Evolutionary conservation across 306 rosid species (phyloP), one percentile per base, ranked within the genome.

Genomic region (Astragalus membranaceus): DNA sequence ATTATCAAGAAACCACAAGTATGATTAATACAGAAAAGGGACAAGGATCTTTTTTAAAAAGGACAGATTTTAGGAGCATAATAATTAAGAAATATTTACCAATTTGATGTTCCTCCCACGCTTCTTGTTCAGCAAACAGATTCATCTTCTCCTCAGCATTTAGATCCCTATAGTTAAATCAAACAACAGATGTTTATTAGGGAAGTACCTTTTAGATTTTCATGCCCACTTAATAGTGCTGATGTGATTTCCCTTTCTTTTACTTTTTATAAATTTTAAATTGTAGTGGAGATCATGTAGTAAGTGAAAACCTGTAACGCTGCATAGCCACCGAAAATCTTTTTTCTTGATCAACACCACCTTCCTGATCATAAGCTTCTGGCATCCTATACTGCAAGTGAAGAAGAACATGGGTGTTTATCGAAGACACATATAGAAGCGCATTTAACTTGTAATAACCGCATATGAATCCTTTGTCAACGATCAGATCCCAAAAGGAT

Each of bases 31-130:
- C 37, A 30, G 63, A 68, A 16, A 65, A 4, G 50, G 52, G 12
- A 44, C 39, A 56, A 14, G 67, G 51, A 77, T 68, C 61, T 73
- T 17, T 8, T 20, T 59, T 32, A 41, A 52, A n/a, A 32, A 62
- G 52, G 53, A 44, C 4, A 64, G 5, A 65, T 11, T 50, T 37
- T 13, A 48, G 6, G 41, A 42, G 59, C 16, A 51, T 20, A 42
- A 17, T 41, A 61, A 70, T 30, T 42, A 2, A 42, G 33, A 69
- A 61, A 59, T 35, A 55, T 57, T 75, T 39, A 90, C 97, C 89
- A 71, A 90, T 94, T 81, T 94, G 99, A 71, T 94, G 92, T 20
- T 94, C 97, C 83, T 91, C 97, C 99, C 99, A 91, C 17, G 99
- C 99, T 71, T 94, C 99, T 78, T 94, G 96, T 81, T 91, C 97